Percentiles rank a stretch among this genome's conserved stretches.
Evolutionary conservation across 768 basidiomycete genomes (phyloP).

Genomic region (Xerocomellus chrysenteron): DNA sequence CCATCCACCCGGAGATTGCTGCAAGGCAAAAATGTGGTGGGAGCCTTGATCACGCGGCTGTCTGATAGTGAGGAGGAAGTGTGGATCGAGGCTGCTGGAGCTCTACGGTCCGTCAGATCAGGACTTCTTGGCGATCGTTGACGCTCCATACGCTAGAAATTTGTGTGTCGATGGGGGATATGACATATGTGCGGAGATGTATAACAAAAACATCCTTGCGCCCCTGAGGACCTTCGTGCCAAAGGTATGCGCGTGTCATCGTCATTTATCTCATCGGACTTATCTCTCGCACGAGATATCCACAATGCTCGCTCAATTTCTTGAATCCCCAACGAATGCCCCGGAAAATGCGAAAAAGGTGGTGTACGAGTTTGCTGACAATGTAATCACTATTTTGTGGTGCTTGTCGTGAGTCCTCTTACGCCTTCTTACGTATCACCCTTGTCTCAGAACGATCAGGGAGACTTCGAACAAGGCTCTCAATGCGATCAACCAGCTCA

Average conservation of each 20-base stretch:
- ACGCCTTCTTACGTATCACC: neutral
- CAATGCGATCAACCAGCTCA: conserved; percentile 73
- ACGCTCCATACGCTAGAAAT: conserved; percentile 55
- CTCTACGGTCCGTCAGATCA: conserved; percentile 62
- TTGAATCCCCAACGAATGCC: conserved; percentile 57
- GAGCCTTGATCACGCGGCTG: conserved; percentile 79
- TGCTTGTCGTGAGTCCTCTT: conserved; percentile 81
- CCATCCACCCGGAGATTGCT: conserved; percentile 86
- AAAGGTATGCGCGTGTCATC: conserved; percentile 49
- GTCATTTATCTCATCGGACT: neutral
- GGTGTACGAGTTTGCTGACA: conserved; percentile 87
- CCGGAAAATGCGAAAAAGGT: conserved; percentile 71
- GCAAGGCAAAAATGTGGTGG: conserved; percentile 89
- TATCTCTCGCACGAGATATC: conserved; percentile 57
- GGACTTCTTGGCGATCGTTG: conserved; percentile 3
- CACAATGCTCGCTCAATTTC: conserved; percentile 61
- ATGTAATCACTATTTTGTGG: conserved; percentile 91
- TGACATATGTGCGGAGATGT: conserved; percentile 96
- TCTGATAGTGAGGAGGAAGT: conserved; percentile 92
- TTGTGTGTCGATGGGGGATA: conserved; percentile 93
- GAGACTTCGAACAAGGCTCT: conserved; percentile 91
- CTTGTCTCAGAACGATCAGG: conserved; percentile 40
- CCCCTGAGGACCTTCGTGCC: conserved; percentile 75
- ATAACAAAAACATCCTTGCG: conserved; percentile 88
- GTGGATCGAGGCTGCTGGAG: conserved; percentile 83